phyloP scores from a whole-genome alignment of 2,329 filamentous ascomycete species.

The Epichloe glyceriae region DNA sequence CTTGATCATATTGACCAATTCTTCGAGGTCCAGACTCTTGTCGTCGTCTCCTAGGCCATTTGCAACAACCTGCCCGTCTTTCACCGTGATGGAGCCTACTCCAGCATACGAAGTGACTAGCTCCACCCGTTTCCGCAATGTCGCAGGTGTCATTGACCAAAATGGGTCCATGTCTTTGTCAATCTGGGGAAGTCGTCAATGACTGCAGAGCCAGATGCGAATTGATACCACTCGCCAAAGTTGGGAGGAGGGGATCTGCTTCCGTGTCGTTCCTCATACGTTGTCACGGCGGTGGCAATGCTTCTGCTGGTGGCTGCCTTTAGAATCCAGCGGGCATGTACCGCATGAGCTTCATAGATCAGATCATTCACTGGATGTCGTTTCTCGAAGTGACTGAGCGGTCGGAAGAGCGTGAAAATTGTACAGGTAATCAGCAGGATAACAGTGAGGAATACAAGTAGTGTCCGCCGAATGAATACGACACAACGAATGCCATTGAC shows the following conservation, averaged over 20 bases:
- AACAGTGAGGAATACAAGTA: slow-evolving; percentile 27
- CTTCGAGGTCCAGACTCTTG: slow-evolving; percentile 25
- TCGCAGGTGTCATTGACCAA: slow-evolving; percentile 56
- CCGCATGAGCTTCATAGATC: slow-evolving; percentile 34
- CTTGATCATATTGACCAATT: slow-evolving; percentile 52
- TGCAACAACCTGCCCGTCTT: slow-evolving; percentile 44
- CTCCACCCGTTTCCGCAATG: slow-evolving; percentile 47
- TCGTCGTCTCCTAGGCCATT: slow-evolving; percentile 20
- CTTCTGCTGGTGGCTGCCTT: slow-evolving; percentile 34
- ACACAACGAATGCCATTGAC: slow-evolving; percentile 30
- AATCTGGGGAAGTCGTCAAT: slow-evolving; percentile 73
- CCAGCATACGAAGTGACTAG: slow-evolving; percentile 27
- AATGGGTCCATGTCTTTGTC: slow-evolving; percentile 64
- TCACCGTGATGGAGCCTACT: slow-evolving; percentile 42
- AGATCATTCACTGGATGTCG: slow-evolving; percentile 36
- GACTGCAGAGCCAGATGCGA: slow-evolving; percentile 57
- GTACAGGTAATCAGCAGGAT: slow-evolving; percentile 23
- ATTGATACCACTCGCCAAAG: slow-evolving; percentile 77
- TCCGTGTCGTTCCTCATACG: slow-evolving; percentile 40
- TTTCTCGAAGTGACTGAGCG: slow-evolving; percentile 15
- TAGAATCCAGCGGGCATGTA: slow-evolving; percentile 35
- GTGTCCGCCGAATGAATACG: slow-evolving; percentile 27
- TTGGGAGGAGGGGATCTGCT: slow-evolving; percentile 62
- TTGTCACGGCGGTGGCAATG: slow-evolving; percentile 30
- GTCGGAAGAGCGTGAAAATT: slow-evolving; percentile 23